These are phyloP conservation scores for Gracilaria gracilis DNA, from an alignment of 23 red algal genomes.

Conservation along the genomic window DNA sequence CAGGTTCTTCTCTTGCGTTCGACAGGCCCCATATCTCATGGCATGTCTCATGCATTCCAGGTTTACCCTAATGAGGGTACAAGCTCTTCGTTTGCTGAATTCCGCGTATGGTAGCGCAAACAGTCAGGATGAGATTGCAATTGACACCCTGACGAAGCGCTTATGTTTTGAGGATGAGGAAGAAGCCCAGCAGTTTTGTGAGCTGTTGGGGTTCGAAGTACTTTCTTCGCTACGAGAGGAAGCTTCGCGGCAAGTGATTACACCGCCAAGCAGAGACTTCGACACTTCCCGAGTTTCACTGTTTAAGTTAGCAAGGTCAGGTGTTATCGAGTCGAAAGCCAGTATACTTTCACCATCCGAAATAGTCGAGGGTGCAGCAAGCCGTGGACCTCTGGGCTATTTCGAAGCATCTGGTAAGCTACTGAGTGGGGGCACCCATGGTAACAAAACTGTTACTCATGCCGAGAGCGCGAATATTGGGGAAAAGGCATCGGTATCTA, in stretches of 20 bases:
- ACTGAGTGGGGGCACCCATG: too few relatives aligned
- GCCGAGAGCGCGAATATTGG: not conserved
- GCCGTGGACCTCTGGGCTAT: too few relatives aligned
- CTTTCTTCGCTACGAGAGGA: conserved; percentile 12
- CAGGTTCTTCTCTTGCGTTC: conserved; percentile 51
- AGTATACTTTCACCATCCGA: conserved; percentile 3
- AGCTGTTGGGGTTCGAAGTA: conserved; percentile 5
- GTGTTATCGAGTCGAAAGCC: conserved; percentile 23
- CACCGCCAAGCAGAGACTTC: conserved; percentile 28
- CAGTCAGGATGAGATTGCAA: conserved; percentile 32
- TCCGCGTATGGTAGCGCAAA: conserved; percentile 19
- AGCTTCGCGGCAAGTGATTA: not conserved
- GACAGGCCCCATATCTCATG: conserved; percentile 42
- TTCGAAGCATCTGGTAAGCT: not conserved
- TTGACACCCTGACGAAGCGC: conserved; percentile 6
- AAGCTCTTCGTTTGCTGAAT: conserved; percentile 47
- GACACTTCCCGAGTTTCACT: conserved; percentile 14
- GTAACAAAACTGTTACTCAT: not conserved
- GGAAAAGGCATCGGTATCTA: not conserved
- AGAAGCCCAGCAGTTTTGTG: conserved; percentile 33
- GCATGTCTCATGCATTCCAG: conserved; percentile 57
- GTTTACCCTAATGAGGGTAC: conserved; percentile 46
- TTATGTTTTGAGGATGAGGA: conserved; percentile 51
- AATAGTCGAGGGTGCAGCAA: not conserved
- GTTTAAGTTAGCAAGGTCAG: not conserved